Evolutionary conservation across 331 rosid genomes (phyloP).

Genomic region (Phaseolus coccineus): DNA sequence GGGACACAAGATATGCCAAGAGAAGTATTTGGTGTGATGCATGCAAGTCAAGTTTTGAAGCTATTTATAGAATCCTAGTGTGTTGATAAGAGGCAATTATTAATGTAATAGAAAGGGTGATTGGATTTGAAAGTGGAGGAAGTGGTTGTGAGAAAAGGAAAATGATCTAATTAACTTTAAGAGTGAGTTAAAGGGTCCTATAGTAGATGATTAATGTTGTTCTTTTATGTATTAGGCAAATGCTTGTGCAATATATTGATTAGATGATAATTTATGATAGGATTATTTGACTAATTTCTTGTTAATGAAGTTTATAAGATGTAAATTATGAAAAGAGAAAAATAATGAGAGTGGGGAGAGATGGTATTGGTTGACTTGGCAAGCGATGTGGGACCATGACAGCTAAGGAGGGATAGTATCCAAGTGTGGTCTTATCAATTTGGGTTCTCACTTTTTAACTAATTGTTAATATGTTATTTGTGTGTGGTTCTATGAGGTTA

Average conservation of each 20-base stretch:
- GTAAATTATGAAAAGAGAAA: not conserved
- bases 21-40: constrained; percentile 35
- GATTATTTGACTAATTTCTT: no score
- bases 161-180: not conserved
- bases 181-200: no score
- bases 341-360: not conserved
- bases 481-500: constrained; percentile 25
- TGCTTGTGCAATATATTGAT: no score
- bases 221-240: no score
- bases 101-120: not conserved
- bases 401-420: constrained; percentile 48
- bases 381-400: constrained; percentile 41
- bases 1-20: not conserved
- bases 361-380: constrained; percentile 44
- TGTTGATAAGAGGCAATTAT: not conserved
- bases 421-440: constrained; percentile 34
- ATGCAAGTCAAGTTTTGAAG: constrained; percentile 38
- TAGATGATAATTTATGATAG: no score
- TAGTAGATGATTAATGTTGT: no score
- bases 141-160: constrained; percentile 40
- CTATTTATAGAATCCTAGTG: constrained; percentile 30
- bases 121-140: constrained; percentile 8
- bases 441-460: constrained; percentile 24
- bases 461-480: constrained; percentile 15
- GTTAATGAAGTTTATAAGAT: not conserved